These are phyloP conservation scores for Martensiomyces pterosporus DNA, from an alignment of 192 early-diverging fungal genomes.

Conservation along the genomic window DNA sequence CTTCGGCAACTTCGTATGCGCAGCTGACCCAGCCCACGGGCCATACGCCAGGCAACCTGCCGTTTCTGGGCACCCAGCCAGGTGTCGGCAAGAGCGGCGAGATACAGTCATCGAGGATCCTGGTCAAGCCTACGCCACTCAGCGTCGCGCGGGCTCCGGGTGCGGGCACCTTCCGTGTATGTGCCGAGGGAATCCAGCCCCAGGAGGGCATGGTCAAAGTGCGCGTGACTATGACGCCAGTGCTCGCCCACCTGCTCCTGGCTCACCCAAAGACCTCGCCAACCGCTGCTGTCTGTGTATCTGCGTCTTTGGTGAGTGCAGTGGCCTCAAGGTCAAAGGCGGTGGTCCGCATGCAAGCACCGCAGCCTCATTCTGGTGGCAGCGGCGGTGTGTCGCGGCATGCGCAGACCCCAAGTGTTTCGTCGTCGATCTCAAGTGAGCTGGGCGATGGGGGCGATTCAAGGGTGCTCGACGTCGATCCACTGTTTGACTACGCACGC, in stretches of 20 bases:
- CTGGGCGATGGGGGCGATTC: not conserved
- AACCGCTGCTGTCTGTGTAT: conserved; percentile 31
- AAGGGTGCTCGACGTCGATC: conserved; percentile 16
- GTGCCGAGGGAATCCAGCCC: conserved; percentile 6
- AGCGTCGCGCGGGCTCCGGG: conserved; percentile 12
- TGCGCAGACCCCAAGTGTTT: not conserved
- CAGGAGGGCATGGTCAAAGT: conserved; percentile 9
- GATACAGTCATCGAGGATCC: conserved; percentile 20
- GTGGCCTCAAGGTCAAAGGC: conserved; percentile 5
- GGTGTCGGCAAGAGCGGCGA: not conserved
- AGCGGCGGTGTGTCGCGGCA: no score
- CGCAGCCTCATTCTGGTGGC: no score
- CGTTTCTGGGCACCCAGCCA: conserved; percentile 10
- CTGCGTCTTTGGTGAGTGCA: conserved; percentile 18
- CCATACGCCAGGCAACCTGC: conserved; percentile 16
- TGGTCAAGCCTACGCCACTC: conserved; percentile 34
- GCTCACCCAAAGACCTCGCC: conserved; percentile 15
- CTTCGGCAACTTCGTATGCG: conserved; percentile 25
- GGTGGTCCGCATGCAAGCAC: not conserved
- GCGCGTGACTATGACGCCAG: conserved; percentile 31
- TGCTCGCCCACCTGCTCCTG: conserved; percentile 29
- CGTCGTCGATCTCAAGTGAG: no score
- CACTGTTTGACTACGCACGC: conserved; percentile 28
- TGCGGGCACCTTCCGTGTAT: conserved; percentile 21
- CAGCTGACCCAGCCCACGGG: conserved; percentile 15